These are phyloP conservation scores for Lepidium didymum DNA, from an alignment of 345 rosid species.

Conservation along the genomic window DNA sequence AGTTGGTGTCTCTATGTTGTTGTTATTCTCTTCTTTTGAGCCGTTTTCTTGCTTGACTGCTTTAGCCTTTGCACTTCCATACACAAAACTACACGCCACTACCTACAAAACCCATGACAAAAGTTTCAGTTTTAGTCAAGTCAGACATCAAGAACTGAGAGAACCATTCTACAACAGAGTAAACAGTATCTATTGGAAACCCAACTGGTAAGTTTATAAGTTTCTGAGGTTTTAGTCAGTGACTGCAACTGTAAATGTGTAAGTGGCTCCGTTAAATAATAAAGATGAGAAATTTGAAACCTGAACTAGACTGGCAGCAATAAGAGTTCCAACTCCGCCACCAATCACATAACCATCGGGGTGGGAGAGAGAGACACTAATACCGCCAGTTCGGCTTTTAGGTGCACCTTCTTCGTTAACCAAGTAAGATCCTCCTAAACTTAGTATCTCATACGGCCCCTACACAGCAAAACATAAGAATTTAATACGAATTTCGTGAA, in stretches of 20 bases:
- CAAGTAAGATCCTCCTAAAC: conserved; percentile 84
- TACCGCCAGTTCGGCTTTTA: conserved; percentile 62
- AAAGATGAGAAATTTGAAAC: conserved; percentile 30
- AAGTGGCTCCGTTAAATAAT: not conserved
- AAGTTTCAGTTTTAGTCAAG: not conserved
- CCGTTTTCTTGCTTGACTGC: conserved; percentile 11
- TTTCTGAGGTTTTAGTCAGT: not conserved
- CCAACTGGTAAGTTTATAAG: not conserved
- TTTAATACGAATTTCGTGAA: not conserved
- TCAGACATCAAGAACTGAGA: not conserved
- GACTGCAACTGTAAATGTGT: not conserved
- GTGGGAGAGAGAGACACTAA: conserved; percentile 76
- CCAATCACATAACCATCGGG: conserved; percentile 77
- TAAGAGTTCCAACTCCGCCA: conserved; percentile 63
- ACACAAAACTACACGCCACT: conserved; percentile 75
- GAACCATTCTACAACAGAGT: not conserved
- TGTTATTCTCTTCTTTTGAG: conserved; percentile 5
- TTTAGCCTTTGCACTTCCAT: conserved; percentile 46
- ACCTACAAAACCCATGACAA: conserved; percentile 40
- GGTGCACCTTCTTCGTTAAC: conserved; percentile 79
- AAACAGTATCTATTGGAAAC: not conserved
- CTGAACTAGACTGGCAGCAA: conserved; percentile 74
- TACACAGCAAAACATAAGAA: conserved; percentile 16
- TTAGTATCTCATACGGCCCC: conserved; percentile 77
- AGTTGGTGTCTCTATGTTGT: conserved; percentile 31